These are phyloP conservation scores for Aspergillus pseudoglaucus DNA, from an alignment of 2,329 filamentous ascomycete genomes.

Conservation along the genomic window DNA sequence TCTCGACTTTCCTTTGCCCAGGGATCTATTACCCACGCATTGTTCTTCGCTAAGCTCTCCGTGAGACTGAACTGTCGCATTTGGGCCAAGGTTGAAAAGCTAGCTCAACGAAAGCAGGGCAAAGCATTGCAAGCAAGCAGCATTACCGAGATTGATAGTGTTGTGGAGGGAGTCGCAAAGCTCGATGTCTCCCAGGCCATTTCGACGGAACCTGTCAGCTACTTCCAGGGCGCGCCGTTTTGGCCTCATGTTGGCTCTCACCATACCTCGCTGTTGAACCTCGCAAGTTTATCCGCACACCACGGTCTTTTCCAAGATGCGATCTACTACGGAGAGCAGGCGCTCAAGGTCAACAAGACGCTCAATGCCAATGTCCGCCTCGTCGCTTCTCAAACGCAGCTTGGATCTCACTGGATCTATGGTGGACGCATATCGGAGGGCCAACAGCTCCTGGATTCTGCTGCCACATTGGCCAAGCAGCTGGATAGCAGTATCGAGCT, in stretches of 20 bases:
- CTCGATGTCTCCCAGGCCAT: slow-evolving; percentile 32
- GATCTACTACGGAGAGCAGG: slow-evolving; percentile 79
- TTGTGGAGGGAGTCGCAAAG: slow-evolving; percentile 34
- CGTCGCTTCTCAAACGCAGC: slow-evolving; percentile 41
- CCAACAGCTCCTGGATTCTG: slow-evolving; percentile 52
- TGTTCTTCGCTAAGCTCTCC: slow-evolving; percentile 44
- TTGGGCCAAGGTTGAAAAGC: slow-evolving; percentile 47
- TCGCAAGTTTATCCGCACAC: slow-evolving; percentile 73
- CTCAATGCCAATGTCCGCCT: slow-evolving; percentile 55
- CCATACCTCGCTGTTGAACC: slow-evolving; percentile 63
- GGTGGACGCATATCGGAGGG: slow-evolving; percentile 47
- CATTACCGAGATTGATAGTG: slow-evolving; percentile 27
- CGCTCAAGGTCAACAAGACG: slow-evolving; percentile 66
- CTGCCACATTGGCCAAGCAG: slow-evolving; percentile 48
- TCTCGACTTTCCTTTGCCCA: slow-evolving; percentile 59
- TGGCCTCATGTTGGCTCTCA: slow-evolving; percentile 74
- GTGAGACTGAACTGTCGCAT: slow-evolving; percentile 45
- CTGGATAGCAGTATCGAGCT: slow-evolving; percentile 47
- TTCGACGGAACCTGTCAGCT: slow-evolving; percentile 35
- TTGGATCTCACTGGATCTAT: slow-evolving; percentile 44
- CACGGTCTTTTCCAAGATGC: slow-evolving; percentile 85
- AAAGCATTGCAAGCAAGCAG: slow-evolving; percentile 15
- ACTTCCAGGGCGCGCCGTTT: slow-evolving; percentile 58
- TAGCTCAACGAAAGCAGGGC: slow-evolving; percentile 30
- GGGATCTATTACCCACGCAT: slow-evolving; percentile 40